These are phyloP conservation scores for Bruguiera sexangula DNA, from an alignment of 345 rosid species.

Conservation along the genomic window DNA sequence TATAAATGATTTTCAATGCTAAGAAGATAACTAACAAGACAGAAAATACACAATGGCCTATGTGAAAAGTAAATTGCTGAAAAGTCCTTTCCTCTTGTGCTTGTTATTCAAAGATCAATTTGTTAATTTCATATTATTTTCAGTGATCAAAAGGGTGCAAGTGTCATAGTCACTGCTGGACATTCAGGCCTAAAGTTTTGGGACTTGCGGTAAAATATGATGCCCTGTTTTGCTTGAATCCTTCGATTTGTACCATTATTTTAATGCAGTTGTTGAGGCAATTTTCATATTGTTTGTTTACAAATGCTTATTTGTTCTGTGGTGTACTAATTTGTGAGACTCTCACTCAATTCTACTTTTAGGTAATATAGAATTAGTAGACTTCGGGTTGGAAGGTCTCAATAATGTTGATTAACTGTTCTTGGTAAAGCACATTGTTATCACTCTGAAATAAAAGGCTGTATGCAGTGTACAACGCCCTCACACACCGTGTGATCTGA, in stretches of 20 bases:
- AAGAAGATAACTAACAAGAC: too few species aligned
- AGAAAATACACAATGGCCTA: not conserved
- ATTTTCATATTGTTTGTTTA: not conserved
- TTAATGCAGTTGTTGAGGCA: not conserved
- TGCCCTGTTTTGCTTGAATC: slow-evolving; percentile 11
- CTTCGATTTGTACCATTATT: not conserved
- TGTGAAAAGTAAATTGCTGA: not conserved
- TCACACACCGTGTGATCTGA: too few species aligned
- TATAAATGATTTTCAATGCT: slow-evolving; percentile 8
- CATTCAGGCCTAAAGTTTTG: slow-evolving; percentile 84
- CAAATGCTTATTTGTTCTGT: not conserved
- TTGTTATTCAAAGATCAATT: slow-evolving; percentile 12
- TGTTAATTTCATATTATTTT: slow-evolving; percentile 20
- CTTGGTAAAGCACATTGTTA: too few species aligned
- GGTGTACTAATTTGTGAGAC: too few species aligned
- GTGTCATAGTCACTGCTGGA: slow-evolving; percentile 76
- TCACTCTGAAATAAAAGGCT: too few species aligned
- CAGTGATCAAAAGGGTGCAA: slow-evolving; percentile 64
- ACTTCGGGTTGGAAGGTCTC: too few species aligned
- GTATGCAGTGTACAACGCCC: too few species aligned
- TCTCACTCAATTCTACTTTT: too few species aligned
- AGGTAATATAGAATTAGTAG: too few species aligned
- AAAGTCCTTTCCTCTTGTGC: not conserved
- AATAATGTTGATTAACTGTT: too few species aligned
- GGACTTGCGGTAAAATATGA: slow-evolving; percentile 71